Evolutionary conservation across 2,329 filamentous ascomycete species (phyloP).

Genomic region (Bipolaris victoriae): DNA sequence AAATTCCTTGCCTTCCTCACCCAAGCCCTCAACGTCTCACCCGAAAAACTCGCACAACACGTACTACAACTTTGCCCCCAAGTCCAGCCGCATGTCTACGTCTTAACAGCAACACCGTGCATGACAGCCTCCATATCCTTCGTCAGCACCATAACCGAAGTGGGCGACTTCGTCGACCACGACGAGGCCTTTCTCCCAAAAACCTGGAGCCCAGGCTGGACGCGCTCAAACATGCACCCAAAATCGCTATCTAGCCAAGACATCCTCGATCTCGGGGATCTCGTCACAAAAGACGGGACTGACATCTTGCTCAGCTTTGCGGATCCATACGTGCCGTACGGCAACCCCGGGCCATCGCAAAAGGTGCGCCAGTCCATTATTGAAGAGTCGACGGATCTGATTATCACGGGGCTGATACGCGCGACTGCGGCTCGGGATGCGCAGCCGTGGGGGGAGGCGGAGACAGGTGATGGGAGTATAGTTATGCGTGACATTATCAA

Average conservation of each 20-base stretch:
- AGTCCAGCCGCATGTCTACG: conserved; percentile 15
- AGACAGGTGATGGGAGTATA: not conserved
- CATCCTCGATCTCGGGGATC: conserved; percentile 9
- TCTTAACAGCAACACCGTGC: conserved; percentile 13
- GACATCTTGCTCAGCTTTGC: conserved; percentile 6
- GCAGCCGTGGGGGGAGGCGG: not conserved
- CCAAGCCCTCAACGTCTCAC: conserved; percentile 15
- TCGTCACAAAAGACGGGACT: not conserved
- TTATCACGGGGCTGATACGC: conserved; percentile 10
- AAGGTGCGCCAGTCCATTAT: conserved; percentile 12
- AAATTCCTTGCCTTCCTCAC: conserved; percentile 18
- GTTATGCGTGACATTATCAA: conserved; percentile 10
- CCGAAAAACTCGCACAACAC: conserved; percentile 15
- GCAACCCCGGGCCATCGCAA: conserved; percentile 12
- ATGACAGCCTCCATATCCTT: conserved; percentile 14
- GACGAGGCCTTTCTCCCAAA: conserved; percentile 15
- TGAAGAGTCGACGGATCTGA: conserved; percentile 10
- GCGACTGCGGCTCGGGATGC: not conserved
- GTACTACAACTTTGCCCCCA: conserved; percentile 6
- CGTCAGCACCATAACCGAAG: conserved; percentile 11
- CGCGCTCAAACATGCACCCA: conserved; percentile 17
- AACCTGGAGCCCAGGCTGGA: conserved; percentile 12
- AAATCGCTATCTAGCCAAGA: conserved; percentile 10
- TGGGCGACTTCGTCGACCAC: conserved; percentile 12
- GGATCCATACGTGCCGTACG: conserved; percentile 12